Evolutionary conservation across 2,329 filamentous ascomycete species (phyloP).

Genomic region (Beauveria asiatica): DNA sequence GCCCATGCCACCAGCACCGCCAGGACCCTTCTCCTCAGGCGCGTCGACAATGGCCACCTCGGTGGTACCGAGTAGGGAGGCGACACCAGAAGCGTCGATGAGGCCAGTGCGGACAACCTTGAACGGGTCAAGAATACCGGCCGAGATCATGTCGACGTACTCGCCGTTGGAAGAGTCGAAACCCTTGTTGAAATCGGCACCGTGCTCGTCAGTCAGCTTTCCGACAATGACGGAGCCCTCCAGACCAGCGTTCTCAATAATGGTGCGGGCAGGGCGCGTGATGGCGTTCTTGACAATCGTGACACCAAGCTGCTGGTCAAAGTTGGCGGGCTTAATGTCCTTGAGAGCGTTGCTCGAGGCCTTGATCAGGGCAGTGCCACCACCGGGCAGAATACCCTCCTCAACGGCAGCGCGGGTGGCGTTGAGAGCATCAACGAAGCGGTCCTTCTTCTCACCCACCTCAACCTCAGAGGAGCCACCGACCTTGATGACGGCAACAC

Average conservation of each 20-base stretch:
- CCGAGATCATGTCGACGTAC: constrained; percentile 96
- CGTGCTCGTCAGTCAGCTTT: constrained; percentile 94
- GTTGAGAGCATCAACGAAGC: constrained; percentile 96
- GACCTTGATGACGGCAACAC: constrained; percentile 99
- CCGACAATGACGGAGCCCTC: constrained; percentile 95
- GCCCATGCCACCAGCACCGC: constrained; percentile 54
- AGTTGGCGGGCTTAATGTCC: constrained; percentile 83
- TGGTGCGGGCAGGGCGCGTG: constrained; percentile 85
- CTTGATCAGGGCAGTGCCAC: constrained; percentile 97
- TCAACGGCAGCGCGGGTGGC: constrained; percentile 96
- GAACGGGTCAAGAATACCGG: constrained; percentile 97
- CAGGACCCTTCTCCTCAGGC: constrained; percentile 77
- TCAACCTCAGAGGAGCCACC: constrained; percentile 96
- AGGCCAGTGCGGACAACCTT: constrained; percentile 98
- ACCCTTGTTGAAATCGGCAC: constrained; percentile 91
- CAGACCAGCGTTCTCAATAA: constrained; percentile 94
- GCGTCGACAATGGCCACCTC: constrained; percentile 98
- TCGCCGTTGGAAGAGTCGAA: constrained; percentile 95
- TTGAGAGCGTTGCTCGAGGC: constrained; percentile 81
- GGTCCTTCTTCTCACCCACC: constrained; percentile 99
- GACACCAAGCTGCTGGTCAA: constrained; percentile 97
- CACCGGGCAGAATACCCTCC: constrained; percentile 97
- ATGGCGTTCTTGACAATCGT: constrained; percentile 98
- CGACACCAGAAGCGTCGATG: constrained; percentile 89
- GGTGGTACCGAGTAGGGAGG: constrained; percentile 92